These are phyloP conservation scores for Nannizziopsis barbatae DNA, from an alignment of 2,329 filamentous ascomycete genomes.

Conservation along the genomic window DNA sequence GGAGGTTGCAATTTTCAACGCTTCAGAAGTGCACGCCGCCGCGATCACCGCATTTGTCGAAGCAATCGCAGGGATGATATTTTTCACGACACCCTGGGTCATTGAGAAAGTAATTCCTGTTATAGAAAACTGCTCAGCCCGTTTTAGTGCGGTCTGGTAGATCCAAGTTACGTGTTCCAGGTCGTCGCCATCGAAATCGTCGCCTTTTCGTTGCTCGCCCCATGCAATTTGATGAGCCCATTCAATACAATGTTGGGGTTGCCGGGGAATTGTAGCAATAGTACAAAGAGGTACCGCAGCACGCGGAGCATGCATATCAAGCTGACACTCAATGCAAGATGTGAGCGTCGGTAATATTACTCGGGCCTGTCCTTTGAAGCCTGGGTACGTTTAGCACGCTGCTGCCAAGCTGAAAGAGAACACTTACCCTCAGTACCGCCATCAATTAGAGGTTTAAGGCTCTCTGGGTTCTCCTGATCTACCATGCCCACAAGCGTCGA, in stretches of 20 bases:
- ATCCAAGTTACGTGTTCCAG: conserved; percentile 97
- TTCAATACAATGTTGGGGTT: conserved; percentile 96
- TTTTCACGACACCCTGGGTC: conserved; percentile 96
- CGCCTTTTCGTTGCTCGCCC: conserved; percentile 75
- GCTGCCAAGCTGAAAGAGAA: neutral
- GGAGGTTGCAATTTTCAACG: conserved; percentile 80
- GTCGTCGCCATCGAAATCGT: conserved; percentile 85
- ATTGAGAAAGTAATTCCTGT: conserved; percentile 85
- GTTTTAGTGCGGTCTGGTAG: conserved; percentile 68
- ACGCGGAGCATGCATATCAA: conserved; percentile 96
- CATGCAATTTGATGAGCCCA: conserved; percentile 98
- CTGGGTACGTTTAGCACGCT: conserved; percentile 28
- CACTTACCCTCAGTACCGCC: conserved; percentile 74
- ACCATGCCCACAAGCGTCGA: conserved; percentile 84
- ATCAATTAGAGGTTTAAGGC: conserved; percentile 85
- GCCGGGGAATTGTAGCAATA: conserved; percentile 86
- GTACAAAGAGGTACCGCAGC: conserved; percentile 96
- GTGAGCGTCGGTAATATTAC: conserved; percentile 87
- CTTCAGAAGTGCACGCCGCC: conserved; percentile 91
- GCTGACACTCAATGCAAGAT: conserved; percentile 93
- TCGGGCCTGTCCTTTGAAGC: conserved; percentile 92
- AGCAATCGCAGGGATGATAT: conserved; percentile 97
- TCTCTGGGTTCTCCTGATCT: conserved; percentile 69
- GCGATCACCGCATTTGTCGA: conserved; percentile 96
- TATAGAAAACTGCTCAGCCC: conserved; percentile 82